These are phyloP conservation scores for Pichia sp. DNA, from an alignment of 1,139 yeast species.

Conservation along the genomic window DNA sequence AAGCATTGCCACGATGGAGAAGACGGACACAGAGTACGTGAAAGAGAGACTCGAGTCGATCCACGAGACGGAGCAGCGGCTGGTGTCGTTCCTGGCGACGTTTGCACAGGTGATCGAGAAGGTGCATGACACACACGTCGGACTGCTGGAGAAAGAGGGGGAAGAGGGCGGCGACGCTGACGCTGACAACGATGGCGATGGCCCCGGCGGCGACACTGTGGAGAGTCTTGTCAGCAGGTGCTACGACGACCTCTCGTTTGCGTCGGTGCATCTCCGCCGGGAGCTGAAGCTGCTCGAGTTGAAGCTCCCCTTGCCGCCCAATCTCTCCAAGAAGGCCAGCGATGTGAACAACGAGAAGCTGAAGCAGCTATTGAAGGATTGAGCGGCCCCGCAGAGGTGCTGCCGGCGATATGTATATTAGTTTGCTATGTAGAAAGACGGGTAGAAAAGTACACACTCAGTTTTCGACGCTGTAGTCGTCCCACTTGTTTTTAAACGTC, in stretches of 20 bases:
- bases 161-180: conserved; percentile 30
- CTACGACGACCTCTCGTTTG: conserved; percentile 29
- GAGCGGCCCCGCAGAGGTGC: background rate
- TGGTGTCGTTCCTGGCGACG: conserved; percentile 44
- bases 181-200: conserved; percentile 28
- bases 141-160: conserved; percentile 24
- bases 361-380: conserved; percentile 26
- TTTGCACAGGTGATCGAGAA: conserved; percentile 34
- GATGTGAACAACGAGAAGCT: conserved; percentile 51
- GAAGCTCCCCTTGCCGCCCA: conserved; percentile 54
- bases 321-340: conserved; percentile 60
- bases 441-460: background rate
- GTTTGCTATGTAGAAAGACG: background rate
- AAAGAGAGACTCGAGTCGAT: conserved; percentile 29
- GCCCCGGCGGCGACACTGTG: conserved; percentile 29
- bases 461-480: conserved; percentile 52
- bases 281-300: conserved; percentile 59
- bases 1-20: background rate
- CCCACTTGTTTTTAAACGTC: conserved; percentile 82
- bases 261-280: conserved; percentile 48
- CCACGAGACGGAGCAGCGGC: conserved; percentile 32
- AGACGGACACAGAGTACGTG: conserved; percentile 13
- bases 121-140: conserved; percentile 37
- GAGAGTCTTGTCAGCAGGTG: conserved; percentile 20
- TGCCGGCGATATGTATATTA: background rate